phyloP scores from a whole-genome alignment of 2,329 filamentous ascomycete genomes.

The Cryphonectria carpinicola region DNA sequence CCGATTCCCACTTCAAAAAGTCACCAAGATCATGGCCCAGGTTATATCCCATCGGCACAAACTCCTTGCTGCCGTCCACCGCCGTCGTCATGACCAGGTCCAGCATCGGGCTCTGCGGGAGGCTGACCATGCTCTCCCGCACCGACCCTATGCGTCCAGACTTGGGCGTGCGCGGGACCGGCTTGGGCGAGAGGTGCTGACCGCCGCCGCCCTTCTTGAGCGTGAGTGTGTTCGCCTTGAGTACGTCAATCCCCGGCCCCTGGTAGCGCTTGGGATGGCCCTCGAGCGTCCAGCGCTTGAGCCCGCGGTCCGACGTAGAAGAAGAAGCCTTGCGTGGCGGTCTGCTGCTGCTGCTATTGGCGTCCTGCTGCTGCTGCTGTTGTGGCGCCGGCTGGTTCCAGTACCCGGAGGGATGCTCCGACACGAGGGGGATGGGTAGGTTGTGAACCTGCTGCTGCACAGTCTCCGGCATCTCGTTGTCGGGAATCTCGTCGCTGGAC shows the following conservation, averaged over 20 bases:
- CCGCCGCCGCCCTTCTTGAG: slow-evolving; percentile 22
- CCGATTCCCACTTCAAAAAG: slow-evolving; percentile 61
- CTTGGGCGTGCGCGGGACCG: slow-evolving; percentile 16
- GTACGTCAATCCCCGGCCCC: slow-evolving; percentile 31
- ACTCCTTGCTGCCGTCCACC: slow-evolving; percentile 43
- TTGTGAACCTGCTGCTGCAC: slow-evolving; percentile 36
- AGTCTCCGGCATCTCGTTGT: slow-evolving; percentile 28
- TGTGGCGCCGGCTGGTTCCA: slow-evolving; percentile 36
- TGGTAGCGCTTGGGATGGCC: slow-evolving; percentile 39
- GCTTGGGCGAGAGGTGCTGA: slow-evolving; percentile 3
- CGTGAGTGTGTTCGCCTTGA: slow-evolving; percentile 33
- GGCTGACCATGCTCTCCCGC: slow-evolving; percentile 45
- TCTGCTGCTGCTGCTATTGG: slow-evolving; percentile 23
- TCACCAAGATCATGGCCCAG: slow-evolving; percentile 62
- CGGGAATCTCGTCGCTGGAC: slow-evolving; percentile 28
- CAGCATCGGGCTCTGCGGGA: slow-evolving; percentile 57
- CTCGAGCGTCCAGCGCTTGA: slow-evolving; percentile 45
- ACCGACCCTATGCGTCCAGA: slow-evolving; percentile 27
- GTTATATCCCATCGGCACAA: slow-evolving; percentile 64
- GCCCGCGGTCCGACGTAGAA: slow-evolving; percentile 29
- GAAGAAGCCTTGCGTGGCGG: slow-evolving; percentile 33
- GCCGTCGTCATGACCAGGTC: slow-evolving; percentile 48
- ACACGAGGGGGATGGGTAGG: slow-evolving; percentile 43
- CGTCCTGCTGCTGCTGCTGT: slow-evolving; percentile 1
- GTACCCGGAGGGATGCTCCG: slow-evolving; percentile 41